Percentiles rank a stretch among this genome's conserved stretches.
Evolutionary conservation across 768 basidiomycete species (phyloP).

Genomic region (Porpolomopsis calyptriformis): DNA sequence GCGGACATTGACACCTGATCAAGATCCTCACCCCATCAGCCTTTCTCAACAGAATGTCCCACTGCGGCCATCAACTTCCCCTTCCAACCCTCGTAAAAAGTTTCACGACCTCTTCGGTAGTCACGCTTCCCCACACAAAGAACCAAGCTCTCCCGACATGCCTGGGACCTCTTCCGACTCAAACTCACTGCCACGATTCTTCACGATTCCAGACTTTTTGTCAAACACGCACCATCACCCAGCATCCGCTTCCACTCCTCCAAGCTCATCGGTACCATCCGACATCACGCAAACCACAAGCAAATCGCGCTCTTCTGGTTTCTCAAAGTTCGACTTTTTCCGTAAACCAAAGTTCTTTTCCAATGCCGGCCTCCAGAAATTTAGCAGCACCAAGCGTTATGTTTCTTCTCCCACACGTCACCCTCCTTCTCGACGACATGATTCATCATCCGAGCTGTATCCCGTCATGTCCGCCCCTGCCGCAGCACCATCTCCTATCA

Average conservation of each 20-base stretch:
- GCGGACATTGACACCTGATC: slow-evolving; percentile 18
- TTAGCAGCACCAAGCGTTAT: background rate
- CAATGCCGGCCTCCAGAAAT: background rate
- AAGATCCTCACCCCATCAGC: slow-evolving; percentile 16
- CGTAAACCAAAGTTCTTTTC: slow-evolving; percentile 2
- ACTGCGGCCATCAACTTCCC: slow-evolving; percentile 21
- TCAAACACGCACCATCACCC: slow-evolving; percentile 18
- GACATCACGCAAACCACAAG: background rate
- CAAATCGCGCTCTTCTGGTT: slow-evolving; percentile 1
- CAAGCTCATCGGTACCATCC: slow-evolving; percentile 13
- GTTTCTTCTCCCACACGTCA: slow-evolving; percentile 5
- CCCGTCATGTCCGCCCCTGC: slow-evolving; percentile 9
- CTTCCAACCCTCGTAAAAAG: slow-evolving; percentile 29
- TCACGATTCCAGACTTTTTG: slow-evolving; percentile 2
- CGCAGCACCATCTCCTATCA: slow-evolving; percentile 7
- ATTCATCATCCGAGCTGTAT: slow-evolving; percentile 1
- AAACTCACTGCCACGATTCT: slow-evolving; percentile 16
- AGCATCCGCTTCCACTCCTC: slow-evolving; percentile 15
- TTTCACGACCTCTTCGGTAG: slow-evolving; percentile 39
- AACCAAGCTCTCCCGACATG: slow-evolving; percentile 26
- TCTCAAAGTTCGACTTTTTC: slow-evolving; percentile 5
- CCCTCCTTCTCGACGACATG: slow-evolving; percentile 4
- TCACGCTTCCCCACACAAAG: slow-evolving; percentile 27
- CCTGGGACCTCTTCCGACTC: slow-evolving; percentile 16
- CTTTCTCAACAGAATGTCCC: slow-evolving; percentile 5